A percentile compares a stretch with the other conserved stretches of the same genome.
Evolutionary conservation across 371 early-diverging fungal genomes (phyloP).

Genomic region (Gilbertella persicaria): DNA sequence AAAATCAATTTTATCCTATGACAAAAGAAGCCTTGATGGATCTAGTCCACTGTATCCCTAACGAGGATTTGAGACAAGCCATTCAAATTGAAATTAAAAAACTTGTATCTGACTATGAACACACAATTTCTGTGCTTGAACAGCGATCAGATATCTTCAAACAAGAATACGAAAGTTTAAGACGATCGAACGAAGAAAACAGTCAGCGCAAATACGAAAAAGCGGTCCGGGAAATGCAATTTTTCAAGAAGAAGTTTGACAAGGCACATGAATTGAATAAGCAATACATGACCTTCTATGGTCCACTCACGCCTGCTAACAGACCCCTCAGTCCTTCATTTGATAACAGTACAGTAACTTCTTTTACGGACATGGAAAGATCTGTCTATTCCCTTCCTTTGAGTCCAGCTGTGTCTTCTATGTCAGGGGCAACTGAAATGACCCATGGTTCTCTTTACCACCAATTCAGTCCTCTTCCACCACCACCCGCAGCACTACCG

Average conservation of each 20-base stretch:
- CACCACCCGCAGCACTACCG: slow-evolving; percentile 12
- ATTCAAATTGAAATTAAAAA: slow-evolving; percentile 32
- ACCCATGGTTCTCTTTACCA: background rate
- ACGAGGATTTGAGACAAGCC: slow-evolving; percentile 28
- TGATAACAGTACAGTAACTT: slow-evolving; percentile 21
- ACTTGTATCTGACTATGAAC: slow-evolving; percentile 32
- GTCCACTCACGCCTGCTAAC: background rate
- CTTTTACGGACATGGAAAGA: background rate
- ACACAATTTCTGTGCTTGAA: slow-evolving; percentile 32
- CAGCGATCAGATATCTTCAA: slow-evolving; percentile 37
- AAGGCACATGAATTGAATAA: slow-evolving; percentile 23
- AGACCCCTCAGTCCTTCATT: slow-evolving; percentile 31
- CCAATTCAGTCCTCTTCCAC: slow-evolving; percentile 13
- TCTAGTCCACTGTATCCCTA: slow-evolving; percentile 15
- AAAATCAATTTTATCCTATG: background rate
- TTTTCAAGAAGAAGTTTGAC: slow-evolving; percentile 45
- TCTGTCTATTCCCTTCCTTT: slow-evolving; percentile 12
- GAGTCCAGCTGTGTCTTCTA: slow-evolving; percentile 32
- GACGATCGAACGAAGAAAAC: slow-evolving; percentile 12
- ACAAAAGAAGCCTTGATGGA: slow-evolving; percentile 16
- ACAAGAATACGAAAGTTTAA: slow-evolving; percentile 37
- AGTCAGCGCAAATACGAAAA: slow-evolving; percentile 45
- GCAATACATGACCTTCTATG: slow-evolving; percentile 15
- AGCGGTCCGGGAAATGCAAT: slow-evolving; percentile 53
- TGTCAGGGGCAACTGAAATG: slow-evolving; percentile 8